These are phyloP conservation scores for Imleria badia DNA, from an alignment of 768 basidiomycete species.

Conservation along the genomic window DNA sequence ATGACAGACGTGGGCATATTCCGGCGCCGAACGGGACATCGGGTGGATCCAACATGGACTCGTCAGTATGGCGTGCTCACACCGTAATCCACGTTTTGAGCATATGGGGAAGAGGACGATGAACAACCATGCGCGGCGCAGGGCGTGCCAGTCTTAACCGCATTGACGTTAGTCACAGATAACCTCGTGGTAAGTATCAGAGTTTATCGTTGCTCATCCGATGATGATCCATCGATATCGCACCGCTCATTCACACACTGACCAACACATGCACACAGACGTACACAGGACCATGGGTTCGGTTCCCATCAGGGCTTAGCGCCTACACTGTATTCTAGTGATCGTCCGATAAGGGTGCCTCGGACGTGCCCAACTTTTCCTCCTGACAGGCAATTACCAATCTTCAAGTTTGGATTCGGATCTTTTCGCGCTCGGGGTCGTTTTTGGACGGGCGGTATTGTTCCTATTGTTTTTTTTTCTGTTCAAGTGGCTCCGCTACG, in stretches of 20 bases:
- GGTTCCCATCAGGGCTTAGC: not conserved
- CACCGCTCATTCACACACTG: not conserved
- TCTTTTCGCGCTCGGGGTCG: not conserved
- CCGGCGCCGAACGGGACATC: not conserved
- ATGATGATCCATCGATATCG: not conserved
- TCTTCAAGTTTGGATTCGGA: conserved; percentile 1
- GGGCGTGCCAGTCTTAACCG: not conserved
- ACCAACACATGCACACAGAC: conserved; percentile 1
- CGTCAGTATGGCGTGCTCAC: conserved; percentile 7
- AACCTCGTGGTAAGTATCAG: conserved; percentile 19
- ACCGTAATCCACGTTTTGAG: conserved; percentile 2
- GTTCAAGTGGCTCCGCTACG: not conserved
- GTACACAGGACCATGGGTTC: not conserved
- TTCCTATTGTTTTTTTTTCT: not conserved
- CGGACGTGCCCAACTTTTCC: not conserved
- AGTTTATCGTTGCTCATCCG: conserved; percentile 12
- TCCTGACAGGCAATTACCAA: conserved; percentile 7
- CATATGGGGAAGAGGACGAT: not conserved
- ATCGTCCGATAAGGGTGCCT: conserved; percentile 16
- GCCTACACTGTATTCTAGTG: not conserved
- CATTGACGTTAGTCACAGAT: not conserved
- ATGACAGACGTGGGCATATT: not conserved
- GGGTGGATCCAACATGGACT: not conserved
- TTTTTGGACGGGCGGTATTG: conserved; percentile 1
- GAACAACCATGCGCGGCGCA: not conserved